A percentile compares a stretch with the other conserved stretches of the same genome.
Evolutionary conservation across 805 yeast genomes (phyloP).

Genomic region (Torulaspora indica): DNA sequence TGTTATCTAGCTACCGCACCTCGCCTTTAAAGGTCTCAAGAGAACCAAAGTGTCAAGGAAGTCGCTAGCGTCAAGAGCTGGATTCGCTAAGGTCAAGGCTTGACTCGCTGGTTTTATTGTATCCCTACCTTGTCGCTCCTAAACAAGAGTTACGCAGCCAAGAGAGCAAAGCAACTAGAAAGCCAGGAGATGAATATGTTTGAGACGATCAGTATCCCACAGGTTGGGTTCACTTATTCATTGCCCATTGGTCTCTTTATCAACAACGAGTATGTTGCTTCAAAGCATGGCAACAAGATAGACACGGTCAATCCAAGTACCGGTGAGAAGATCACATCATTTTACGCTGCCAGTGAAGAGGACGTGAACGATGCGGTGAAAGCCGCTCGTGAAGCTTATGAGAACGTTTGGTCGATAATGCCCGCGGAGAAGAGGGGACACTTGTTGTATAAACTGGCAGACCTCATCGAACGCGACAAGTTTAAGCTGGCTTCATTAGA

Average conservation of each 20-base stretch:
- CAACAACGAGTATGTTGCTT: slow-evolving; percentile 47
- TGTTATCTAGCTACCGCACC: too few species aligned
- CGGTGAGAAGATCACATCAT: slow-evolving; percentile 43
- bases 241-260: slow-evolving; percentile 65
- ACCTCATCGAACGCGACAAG: slow-evolving; percentile 43
- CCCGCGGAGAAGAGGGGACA: slow-evolving; percentile 43
- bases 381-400: slow-evolving; percentile 46
- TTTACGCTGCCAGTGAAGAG: slow-evolving; percentile 43
- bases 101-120: too few species aligned
- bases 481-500: slow-evolving; percentile 51
- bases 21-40: too few species aligned
- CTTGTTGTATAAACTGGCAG: slow-evolving; percentile 42
- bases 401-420: slow-evolving; percentile 42
- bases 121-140: background rate
- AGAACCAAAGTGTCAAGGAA: too few species aligned
- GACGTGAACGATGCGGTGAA: slow-evolving; percentile 50
- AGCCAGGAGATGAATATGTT: slow-evolving; percentile 9
- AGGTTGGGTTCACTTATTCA: slow-evolving; percentile 35
- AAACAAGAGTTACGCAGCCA: background rate
- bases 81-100: too few species aligned
- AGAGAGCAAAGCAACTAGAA: background rate
- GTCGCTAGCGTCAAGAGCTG: too few species aligned
- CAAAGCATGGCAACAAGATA: slow-evolving; percentile 38
- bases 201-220: slow-evolving; percentile 16
- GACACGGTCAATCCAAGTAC: slow-evolving; percentile 49